phyloP scores from a whole-genome alignment of 257 asterid species.

The Primulina tabacum region DNA sequence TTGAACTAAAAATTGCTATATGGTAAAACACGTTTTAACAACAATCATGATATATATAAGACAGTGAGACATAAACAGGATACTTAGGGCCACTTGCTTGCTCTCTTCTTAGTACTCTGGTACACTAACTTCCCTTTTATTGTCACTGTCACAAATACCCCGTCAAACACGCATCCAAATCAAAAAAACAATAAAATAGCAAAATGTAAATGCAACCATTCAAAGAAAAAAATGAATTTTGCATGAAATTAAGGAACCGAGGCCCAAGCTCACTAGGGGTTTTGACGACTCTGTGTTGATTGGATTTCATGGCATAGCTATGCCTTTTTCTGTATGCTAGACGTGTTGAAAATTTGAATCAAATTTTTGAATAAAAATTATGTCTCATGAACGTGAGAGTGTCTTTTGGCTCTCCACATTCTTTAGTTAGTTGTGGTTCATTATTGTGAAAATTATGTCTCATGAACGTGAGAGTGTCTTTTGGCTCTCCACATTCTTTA shows the following conservation, averaged over 20 bases:
- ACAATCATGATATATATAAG: too few relatives aligned
- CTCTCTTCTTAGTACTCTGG: conserved; percentile 59
- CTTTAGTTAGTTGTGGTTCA: too few relatives aligned
- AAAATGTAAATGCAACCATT: neutral
- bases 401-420: too few relatives aligned
- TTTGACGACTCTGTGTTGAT: conserved; percentile 76
- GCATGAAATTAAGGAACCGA: neutral
- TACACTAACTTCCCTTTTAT: conserved; percentile 59
- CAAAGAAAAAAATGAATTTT: neutral
- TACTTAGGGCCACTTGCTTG: conserved; percentile 62
- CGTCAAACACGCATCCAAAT: neutral
- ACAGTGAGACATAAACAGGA: conserved; percentile 20
- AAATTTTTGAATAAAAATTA: too few relatives aligned
- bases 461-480: too few relatives aligned
- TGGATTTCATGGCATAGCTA: conserved; percentile 87
- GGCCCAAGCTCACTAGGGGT: conserved; percentile 57
- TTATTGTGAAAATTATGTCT: too few relatives aligned
- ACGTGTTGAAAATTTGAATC: too few relatives aligned
- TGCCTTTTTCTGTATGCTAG: conserved; percentile 67
- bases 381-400: too few relatives aligned
- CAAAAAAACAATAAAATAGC: neutral
- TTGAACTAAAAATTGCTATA: too few relatives aligned
- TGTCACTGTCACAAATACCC: neutral
- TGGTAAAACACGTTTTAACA: too few relatives aligned
- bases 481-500: too few relatives aligned